A percentile compares a stretch with the other conserved stretches of the same genome.
Conservation (phyloP, 2,329 filamentous ascomycete species). For the Penicillium italicum region DNA sequence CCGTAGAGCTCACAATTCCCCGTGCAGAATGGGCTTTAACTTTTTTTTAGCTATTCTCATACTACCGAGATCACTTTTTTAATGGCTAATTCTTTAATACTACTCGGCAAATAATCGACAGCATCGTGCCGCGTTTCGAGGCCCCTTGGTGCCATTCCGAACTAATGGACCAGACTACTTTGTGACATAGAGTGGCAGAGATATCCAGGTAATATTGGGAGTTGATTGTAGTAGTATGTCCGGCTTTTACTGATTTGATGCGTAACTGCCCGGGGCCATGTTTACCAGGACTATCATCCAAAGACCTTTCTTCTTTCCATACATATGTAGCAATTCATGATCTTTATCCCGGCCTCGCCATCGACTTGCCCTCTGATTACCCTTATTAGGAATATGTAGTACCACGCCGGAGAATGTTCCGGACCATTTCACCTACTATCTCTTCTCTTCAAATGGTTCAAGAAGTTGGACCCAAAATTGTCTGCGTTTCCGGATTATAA, state of each 20-base stretch:
- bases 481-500: slow-evolving; percentile 8
- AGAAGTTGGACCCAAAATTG: background rate
- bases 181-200: background rate
- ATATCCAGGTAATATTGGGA: background rate
- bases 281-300: background rate
- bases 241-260: background rate
- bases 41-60: background rate
- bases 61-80: background rate
- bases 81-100: background rate
- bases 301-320: background rate
- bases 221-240: background rate
- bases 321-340: background rate
- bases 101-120: slow-evolving; percentile 2
- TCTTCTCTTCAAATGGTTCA: background rate
- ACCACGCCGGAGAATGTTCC: background rate
- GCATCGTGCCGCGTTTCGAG: slow-evolving; percentile 3
- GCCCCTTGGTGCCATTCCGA: no score
- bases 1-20: background rate
- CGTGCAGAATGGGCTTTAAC: background rate
- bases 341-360: background rate
- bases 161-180: background rate
- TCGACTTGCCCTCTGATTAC: no score
- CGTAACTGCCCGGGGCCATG: background rate
- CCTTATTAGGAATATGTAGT: background rate
- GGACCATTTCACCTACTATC: background rate